Conservation (phyloP, 2,329 filamentous ascomycete species). For the Ampelomyces quisqualis region DNA sequence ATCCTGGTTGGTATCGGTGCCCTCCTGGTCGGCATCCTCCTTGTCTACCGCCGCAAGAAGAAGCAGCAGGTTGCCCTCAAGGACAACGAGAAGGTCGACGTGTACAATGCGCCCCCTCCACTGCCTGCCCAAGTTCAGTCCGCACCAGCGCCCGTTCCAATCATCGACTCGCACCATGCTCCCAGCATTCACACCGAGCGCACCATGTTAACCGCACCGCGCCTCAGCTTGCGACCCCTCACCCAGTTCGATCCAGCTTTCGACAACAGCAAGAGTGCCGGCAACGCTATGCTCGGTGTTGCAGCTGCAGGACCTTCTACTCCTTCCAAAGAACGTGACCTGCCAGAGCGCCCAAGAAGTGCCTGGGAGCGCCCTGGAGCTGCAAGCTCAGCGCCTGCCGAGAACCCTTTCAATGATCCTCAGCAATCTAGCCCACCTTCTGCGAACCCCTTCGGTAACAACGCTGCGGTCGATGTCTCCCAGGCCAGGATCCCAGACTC, state of each 20-base stretch:
- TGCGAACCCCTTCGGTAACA: conserved; percentile 58
- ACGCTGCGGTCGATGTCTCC: conserved; percentile 41
- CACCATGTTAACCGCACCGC: conserved; percentile 64
- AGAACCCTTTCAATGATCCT: conserved; percentile 70
- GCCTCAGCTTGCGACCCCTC: conserved; percentile 79
- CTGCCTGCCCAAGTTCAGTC: conserved; percentile 26
- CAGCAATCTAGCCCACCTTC: conserved; percentile 41
- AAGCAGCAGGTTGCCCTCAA: conserved; percentile 52
- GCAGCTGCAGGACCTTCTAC: conserved; percentile 32
- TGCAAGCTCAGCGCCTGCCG: conserved; percentile 41
- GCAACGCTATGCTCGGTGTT: conserved; percentile 39
- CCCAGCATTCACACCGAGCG: conserved; percentile 47
- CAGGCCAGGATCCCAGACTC: conserved; percentile 31
- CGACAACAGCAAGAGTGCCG: conserved; percentile 45
- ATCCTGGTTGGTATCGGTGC: conserved; percentile 69
- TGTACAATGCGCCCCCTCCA: conserved; percentile 31
- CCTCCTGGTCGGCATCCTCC: conserved; percentile 67
- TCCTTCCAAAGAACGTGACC: conserved; percentile 21
- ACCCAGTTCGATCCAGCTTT: conserved; percentile 79
- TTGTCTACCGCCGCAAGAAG: conserved; percentile 73
- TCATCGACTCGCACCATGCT: conserved; percentile 4
- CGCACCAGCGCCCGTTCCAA: conserved; percentile 5
- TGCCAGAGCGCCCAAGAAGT: conserved; percentile 29
- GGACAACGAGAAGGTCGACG: conserved; percentile 47
- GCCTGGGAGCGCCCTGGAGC: conserved; percentile 46